Percentiles rank a stretch among this genome's conserved stretches.
Evolutionary conservation across 2,329 filamentous ascomycete species (phyloP).

Genomic region (Colletotrichum sp.): DNA sequence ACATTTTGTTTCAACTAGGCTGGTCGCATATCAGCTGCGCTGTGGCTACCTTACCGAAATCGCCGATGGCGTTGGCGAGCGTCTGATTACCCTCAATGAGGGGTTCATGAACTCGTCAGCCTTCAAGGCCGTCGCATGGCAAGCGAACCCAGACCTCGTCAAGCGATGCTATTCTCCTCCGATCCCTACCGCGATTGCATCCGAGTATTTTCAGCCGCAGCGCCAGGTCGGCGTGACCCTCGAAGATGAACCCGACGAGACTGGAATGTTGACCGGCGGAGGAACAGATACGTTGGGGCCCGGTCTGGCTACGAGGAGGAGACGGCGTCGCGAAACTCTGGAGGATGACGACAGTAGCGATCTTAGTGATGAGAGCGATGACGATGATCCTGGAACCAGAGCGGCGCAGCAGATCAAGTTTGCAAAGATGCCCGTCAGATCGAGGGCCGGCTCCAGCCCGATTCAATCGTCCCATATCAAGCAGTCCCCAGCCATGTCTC

Average conservation of each 20-base stretch:
- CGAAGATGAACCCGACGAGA: constrained; percentile 75
- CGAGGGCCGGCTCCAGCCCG: constrained; percentile 87
- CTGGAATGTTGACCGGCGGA: constrained; percentile 72
- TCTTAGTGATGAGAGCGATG: constrained; percentile 83
- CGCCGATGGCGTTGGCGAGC: constrained; percentile 84
- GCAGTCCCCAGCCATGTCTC: constrained; percentile 56
- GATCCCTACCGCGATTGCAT: constrained; percentile 81
- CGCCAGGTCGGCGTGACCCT: constrained; percentile 67
- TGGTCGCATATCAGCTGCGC: constrained; percentile 83
- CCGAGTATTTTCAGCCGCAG: constrained; percentile 82
- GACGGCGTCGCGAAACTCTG: constrained; percentile 73
- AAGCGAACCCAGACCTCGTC: constrained; percentile 73
- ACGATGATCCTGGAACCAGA: constrained; percentile 68
- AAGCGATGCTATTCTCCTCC: constrained; percentile 87
- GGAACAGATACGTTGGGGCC: constrained; percentile 73
- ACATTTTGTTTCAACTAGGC: constrained; percentile 48
- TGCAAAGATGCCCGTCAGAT: constrained; percentile 89
- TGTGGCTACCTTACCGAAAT: constrained; percentile 81
- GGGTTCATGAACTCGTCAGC: constrained; percentile 79
- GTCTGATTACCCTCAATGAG: constrained; percentile 82
- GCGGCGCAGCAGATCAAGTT: constrained; percentile 93
- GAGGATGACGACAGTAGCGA: constrained; percentile 89
- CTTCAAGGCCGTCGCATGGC: constrained; percentile 85
- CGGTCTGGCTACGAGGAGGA: constrained; percentile 69
- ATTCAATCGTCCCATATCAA: constrained; percentile 70